Conservation (phyloP, 2,329 filamentous ascomycete species). For the Xylaria hypoxylon region DNA sequence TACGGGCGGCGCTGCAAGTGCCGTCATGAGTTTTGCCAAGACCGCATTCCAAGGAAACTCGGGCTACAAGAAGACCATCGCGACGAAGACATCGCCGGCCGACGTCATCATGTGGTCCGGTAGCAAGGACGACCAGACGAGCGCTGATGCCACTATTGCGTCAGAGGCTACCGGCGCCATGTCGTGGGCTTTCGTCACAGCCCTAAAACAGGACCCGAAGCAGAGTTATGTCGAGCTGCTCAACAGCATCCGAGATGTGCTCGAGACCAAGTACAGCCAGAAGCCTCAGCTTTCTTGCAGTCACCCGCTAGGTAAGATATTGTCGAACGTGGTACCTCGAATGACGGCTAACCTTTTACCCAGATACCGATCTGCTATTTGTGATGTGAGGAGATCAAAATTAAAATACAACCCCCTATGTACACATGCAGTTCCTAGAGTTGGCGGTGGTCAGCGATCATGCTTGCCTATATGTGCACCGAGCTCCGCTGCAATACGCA, state of each 20-base stretch:
- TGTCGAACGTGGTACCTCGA: slow-evolving; percentile 13
- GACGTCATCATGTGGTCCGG: slow-evolving; percentile 99
- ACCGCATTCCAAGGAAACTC: slow-evolving; percentile 85
- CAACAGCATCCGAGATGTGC: slow-evolving; percentile 94
- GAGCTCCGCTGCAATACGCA: background rate
- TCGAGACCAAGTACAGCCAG: slow-evolving; percentile 88
- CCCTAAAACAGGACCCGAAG: slow-evolving; percentile 95
- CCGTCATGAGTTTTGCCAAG: slow-evolving; percentile 86
- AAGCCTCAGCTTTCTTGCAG: slow-evolving; percentile 98
- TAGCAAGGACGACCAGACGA: slow-evolving; percentile 96
- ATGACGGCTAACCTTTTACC: slow-evolving; percentile 36
- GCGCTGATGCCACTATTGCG: slow-evolving; percentile 90
- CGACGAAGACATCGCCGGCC: slow-evolving; percentile 92
- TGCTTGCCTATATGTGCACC: background rate
- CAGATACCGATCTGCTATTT: slow-evolving; percentile 73
- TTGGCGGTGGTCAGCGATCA: slow-evolving; percentile 50
- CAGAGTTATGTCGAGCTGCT: slow-evolving; percentile 97
- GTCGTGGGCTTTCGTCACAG: slow-evolving; percentile 96
- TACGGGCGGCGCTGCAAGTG: slow-evolving; percentile 82
- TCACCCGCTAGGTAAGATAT: slow-evolving; percentile 86
- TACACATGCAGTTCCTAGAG: background rate
- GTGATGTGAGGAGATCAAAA: slow-evolving; percentile 62
- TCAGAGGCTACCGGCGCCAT: slow-evolving; percentile 96
- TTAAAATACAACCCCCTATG: background rate
- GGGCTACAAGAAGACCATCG: slow-evolving; percentile 81